A percentile compares a stretch with the other conserved stretches of the same genome.
phyloP scores from a whole-genome alignment of 768 basidiomycete species.

The Tulasnella sp. region DNA sequence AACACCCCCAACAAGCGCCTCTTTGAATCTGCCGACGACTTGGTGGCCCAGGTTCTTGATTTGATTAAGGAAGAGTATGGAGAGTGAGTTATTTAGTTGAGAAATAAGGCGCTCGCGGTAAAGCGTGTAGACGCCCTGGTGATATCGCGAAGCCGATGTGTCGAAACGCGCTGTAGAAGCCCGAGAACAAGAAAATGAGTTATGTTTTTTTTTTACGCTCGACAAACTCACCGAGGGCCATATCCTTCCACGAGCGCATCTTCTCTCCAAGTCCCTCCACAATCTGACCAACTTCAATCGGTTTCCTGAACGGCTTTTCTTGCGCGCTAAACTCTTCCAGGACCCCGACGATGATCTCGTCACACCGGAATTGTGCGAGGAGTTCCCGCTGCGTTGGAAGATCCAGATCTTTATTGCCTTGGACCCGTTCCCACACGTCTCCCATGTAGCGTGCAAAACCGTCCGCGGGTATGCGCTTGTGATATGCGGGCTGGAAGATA shows the following conservation, averaged over 20 bases:
- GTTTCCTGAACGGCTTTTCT: conserved; percentile 68
- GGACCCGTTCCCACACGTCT: conserved; percentile 81
- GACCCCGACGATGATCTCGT: conserved; percentile 82
- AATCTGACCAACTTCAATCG: conserved; percentile 80
- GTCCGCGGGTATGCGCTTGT: conserved; percentile 96
- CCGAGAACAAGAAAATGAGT: background rate
- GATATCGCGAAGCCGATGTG: conserved; percentile 91
- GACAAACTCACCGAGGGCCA: conserved; percentile 54
- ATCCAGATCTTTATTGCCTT: conserved; percentile 93
- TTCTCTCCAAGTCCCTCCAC: conserved; percentile 70
- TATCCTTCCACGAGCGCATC: conserved; percentile 72
- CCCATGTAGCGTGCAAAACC: conserved; percentile 97
- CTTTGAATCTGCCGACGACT: conserved; percentile 67
- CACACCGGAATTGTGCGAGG: conserved; percentile 95
- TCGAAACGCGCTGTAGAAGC: conserved; percentile 67
- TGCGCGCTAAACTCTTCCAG: conserved; percentile 73
- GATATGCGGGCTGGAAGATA: conserved; percentile 86
- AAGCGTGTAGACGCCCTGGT: conserved; percentile 83
- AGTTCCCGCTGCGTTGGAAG: conserved; percentile 96
- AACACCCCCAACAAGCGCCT: conserved; percentile 60
- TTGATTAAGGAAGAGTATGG: conserved; percentile 85
- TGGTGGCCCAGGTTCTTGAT: conserved; percentile 91
- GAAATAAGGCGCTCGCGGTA: conserved; percentile 77
- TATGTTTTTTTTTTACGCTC: background rate
- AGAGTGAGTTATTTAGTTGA: conserved; percentile 65